phyloP scores from a whole-genome alignment of 2,329 filamentous ascomycete genomes.

The Sporothrix humicola region DNA sequence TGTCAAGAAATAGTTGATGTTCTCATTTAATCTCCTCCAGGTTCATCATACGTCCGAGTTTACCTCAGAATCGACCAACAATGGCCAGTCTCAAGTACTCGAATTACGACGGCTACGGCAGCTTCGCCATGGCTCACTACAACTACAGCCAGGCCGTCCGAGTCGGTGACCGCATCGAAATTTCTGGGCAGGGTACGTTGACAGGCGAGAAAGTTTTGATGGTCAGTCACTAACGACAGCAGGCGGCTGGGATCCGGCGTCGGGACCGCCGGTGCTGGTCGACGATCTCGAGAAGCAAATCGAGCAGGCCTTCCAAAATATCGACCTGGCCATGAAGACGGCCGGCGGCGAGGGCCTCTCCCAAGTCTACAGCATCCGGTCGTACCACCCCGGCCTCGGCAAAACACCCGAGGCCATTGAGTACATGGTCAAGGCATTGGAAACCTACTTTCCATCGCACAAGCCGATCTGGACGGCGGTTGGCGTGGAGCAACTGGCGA shows the following conservation, averaged over 20 bases:
- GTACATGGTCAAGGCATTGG: constrained; percentile 54
- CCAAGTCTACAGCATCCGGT: constrained; percentile 47
- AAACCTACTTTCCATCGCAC: constrained; percentile 58
- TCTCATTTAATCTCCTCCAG: too few relatives aligned
- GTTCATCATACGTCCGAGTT: too few relatives aligned
- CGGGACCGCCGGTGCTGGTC: constrained; percentile 37
- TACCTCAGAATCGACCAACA: too few relatives aligned
- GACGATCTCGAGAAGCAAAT: constrained; percentile 45
- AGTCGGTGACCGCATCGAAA: constrained; percentile 55
- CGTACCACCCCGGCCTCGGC: constrained; percentile 48
- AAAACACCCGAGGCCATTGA: constrained; percentile 48
- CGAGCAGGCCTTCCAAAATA: constrained; percentile 58
- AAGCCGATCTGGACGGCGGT: constrained; percentile 60
- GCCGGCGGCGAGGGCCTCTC: constrained; percentile 51
- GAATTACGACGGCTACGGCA: constrained; percentile 45
- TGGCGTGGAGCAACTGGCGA: constrained; percentile 55
- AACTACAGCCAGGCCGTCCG: constrained; percentile 56
- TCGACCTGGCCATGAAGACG: constrained; percentile 54
- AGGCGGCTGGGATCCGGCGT: constrained; percentile 36
- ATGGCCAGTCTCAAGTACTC: constrained; percentile 64
- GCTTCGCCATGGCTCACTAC: constrained; percentile 44
- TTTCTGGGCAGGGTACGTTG: constrained; percentile 50
- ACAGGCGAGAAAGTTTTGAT: not conserved
- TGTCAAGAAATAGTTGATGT: too few relatives aligned
- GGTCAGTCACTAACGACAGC: not conserved